Conservation (phyloP, 1,284 basidiomycete species). For the Grifola frondosa region DNA sequence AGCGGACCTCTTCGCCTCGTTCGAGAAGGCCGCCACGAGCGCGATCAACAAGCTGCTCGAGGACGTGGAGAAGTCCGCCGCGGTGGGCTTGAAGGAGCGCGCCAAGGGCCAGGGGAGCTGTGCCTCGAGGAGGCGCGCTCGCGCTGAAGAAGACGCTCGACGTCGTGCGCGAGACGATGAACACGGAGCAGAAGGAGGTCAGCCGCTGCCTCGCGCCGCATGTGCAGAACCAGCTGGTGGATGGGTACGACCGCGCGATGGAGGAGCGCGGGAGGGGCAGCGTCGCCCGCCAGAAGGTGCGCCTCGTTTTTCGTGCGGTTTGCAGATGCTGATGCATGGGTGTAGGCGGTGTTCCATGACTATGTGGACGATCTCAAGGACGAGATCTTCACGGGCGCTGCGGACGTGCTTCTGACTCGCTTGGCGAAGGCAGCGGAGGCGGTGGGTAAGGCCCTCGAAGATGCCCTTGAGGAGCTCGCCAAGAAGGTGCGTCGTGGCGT, state of each 20-base stretch:
- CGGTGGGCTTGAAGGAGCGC: conserved; percentile 51
- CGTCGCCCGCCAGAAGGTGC: conserved; percentile 60
- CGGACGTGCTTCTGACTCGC: conserved; percentile 48
- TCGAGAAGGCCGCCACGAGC: conserved; percentile 39
- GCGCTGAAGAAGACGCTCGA: conserved; percentile 49
- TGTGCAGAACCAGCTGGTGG: conserved; percentile 47
- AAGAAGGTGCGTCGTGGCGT: conserved; percentile 46
- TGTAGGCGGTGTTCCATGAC: conserved; percentile 46
- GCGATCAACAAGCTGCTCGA: conserved; percentile 44
- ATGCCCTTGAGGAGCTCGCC: conserved; percentile 47
- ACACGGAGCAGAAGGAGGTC: conserved; percentile 56
- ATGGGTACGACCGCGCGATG: conserved; percentile 54
- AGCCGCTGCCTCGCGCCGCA: conserved; percentile 58
- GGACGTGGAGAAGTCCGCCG: conserved; percentile 51
- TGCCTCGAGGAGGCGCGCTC: conserved; percentile 52
- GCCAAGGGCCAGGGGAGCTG: conserved; percentile 48
- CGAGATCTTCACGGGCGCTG: conserved; percentile 52
- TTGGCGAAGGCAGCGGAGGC: conserved; percentile 47
- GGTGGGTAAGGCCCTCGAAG: conserved; percentile 48
- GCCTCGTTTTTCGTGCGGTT: conserved; percentile 1
- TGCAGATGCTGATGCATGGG: not conserved
- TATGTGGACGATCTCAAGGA: conserved; percentile 45
- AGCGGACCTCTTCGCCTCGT: conserved; percentile 52
- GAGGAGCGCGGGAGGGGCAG: conserved; percentile 53
- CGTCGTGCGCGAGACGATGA: conserved; percentile 49